phyloP scores from a whole-genome alignment of 345 rosid species.

The Gossypium ekmanianum region DNA sequence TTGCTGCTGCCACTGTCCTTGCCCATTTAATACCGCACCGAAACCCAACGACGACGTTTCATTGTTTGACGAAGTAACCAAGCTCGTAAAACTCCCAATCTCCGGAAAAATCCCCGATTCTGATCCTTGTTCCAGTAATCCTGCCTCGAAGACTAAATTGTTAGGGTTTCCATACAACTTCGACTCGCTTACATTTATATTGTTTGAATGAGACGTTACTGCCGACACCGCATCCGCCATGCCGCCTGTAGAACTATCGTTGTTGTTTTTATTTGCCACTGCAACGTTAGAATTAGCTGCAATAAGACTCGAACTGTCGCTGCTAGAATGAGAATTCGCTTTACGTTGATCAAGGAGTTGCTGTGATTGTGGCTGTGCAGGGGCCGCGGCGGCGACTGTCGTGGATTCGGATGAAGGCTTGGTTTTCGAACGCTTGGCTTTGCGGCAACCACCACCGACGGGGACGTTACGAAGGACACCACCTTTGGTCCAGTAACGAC shows the following conservation, averaged over 20 bases:
- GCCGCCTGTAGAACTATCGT: background rate
- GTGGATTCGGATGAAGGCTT: conserved; percentile 27
- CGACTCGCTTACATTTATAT: conserved; percentile 21
- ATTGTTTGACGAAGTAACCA: conserved; percentile 42
- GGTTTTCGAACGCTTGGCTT: conserved; percentile 61
- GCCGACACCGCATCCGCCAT: conserved; percentile 41
- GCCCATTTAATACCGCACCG: conserved; percentile 31
- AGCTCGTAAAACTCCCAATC: conserved; percentile 53
- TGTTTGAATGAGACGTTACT: conserved; percentile 35
- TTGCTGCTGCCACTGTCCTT: conserved; percentile 16
- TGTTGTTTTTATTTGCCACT: conserved; percentile 8
- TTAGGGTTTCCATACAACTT: conserved; percentile 21
- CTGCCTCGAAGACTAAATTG: conserved; percentile 42
- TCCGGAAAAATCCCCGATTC: conserved; percentile 61
- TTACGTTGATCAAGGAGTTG: conserved; percentile 21
- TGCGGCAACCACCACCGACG: conserved; percentile 82
- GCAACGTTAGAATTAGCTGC: conserved; percentile 39
- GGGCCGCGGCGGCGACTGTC: background rate
- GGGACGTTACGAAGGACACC: conserved; percentile 98
- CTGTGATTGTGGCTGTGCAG: conserved; percentile 10
- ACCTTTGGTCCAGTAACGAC: conserved; percentile 98
- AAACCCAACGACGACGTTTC: conserved; percentile 55
- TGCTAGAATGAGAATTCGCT: conserved; percentile 62
- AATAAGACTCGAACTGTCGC: conserved; percentile 78
- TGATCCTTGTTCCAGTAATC: conserved; percentile 49